Evolutionary conservation across 1,284 basidiomycete species (phyloP).

Genomic region (Volvariella surrecta): DNA sequence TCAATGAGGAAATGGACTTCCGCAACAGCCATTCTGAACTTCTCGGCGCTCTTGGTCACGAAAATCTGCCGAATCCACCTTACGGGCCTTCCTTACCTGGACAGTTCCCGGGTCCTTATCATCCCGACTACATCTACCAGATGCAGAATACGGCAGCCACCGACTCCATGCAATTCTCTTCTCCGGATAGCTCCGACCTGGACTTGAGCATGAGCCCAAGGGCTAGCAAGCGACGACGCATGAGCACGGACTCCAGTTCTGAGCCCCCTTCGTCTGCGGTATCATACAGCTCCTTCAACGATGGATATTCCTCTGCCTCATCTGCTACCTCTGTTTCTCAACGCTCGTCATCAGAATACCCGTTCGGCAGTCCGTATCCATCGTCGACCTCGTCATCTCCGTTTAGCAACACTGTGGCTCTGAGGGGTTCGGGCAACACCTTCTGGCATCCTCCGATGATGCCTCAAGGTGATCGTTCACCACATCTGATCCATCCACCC

Average conservation of each 20-base stretch:
- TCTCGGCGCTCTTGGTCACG: slow-evolving; percentile 50
- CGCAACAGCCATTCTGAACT: slow-evolving; percentile 48
- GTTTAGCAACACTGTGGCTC: slow-evolving; percentile 21
- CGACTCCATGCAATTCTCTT: slow-evolving; percentile 41
- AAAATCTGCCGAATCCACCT: slow-evolving; percentile 20
- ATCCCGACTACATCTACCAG: slow-evolving; percentile 51
- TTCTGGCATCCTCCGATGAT: slow-evolving; percentile 73
- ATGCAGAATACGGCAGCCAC: slow-evolving; percentile 27
- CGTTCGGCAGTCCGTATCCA: slow-evolving; percentile 35
- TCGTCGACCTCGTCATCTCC: slow-evolving; percentile 2
- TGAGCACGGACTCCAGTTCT: slow-evolving; percentile 65
- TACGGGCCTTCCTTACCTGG: slow-evolving; percentile 24
- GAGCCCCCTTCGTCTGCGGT: slow-evolving; percentile 55
- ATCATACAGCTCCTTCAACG: slow-evolving; percentile 40
- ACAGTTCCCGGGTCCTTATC: slow-evolving; percentile 59
- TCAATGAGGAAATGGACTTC: slow-evolving; percentile 29
- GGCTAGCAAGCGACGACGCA: slow-evolving; percentile 53
- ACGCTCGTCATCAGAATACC: slow-evolving; percentile 55
- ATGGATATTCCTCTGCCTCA: slow-evolving; percentile 24
- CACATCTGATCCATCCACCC: slow-evolving; percentile 49
- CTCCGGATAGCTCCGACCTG: slow-evolving; percentile 25
- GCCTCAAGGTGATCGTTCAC: slow-evolving; percentile 40
- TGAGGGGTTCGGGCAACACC: slow-evolving; percentile 44
- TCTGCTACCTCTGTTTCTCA: slow-evolving; percentile 32
- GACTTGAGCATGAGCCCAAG: slow-evolving; percentile 33